A percentile compares a stretch with the other conserved stretches of the same genome.
Evolutionary conservation across 2,329 filamentous ascomycete species (phyloP).

Genomic region (Fusarium citri): DNA sequence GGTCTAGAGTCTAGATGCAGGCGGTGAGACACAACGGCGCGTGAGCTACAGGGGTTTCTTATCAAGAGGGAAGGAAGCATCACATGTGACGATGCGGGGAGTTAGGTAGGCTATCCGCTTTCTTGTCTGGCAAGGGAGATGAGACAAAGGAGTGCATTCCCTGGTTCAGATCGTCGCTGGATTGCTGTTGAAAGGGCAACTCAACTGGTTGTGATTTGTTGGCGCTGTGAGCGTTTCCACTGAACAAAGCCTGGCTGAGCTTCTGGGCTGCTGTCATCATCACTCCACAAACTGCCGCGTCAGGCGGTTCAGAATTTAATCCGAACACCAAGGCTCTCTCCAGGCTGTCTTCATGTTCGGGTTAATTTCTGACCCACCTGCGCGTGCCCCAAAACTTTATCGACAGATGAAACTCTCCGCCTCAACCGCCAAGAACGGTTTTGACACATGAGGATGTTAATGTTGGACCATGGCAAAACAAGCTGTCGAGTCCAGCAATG

Average conservation of each 20-base stretch:
- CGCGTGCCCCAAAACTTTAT: not conserved
- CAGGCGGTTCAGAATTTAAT: too few species aligned
- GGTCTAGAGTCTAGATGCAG: slow-evolving; percentile 10
- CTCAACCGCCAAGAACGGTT: not conserved
- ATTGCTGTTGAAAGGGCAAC: slow-evolving; percentile 1
- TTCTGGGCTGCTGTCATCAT: slow-evolving; percentile 8
- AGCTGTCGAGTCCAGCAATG: not conserved
- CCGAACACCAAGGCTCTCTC: too few species aligned
- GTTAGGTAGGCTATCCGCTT: not conserved
- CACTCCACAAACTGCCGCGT: not conserved
- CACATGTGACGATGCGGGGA: not conserved
- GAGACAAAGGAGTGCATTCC: slow-evolving; percentile 2
- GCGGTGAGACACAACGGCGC: slow-evolving; percentile 37
- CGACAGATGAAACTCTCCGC: not conserved
- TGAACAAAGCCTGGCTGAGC: not conserved
- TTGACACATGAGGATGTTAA: not conserved
- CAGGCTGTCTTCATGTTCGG: too few species aligned
- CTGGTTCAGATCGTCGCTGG: not conserved
- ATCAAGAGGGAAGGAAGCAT: slow-evolving; percentile 1
- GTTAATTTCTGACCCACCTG: too few species aligned
- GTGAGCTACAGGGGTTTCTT: slow-evolving; percentile 16
- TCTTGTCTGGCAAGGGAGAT: not conserved
- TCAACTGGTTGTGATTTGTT: not conserved
- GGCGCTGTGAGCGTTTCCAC: not conserved
- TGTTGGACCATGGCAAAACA: not conserved